Conservation (phyloP, 2,329 filamentous ascomycete species). For the Pyrenophora teres region DNA sequence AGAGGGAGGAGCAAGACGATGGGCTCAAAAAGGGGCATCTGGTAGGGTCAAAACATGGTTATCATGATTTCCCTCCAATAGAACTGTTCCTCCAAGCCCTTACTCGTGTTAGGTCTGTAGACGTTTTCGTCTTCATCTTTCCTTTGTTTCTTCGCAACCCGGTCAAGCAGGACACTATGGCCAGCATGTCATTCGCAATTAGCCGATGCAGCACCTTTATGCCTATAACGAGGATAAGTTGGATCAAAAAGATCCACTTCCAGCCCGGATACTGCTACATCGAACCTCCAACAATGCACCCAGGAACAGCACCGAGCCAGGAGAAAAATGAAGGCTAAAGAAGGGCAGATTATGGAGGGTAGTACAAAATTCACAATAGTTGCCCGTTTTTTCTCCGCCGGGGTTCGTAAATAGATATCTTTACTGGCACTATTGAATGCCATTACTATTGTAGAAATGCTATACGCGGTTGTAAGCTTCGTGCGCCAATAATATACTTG, state of each 20-base stretch:
- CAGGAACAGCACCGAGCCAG: slow-evolving; percentile 71
- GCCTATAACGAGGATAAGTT: slow-evolving; percentile 56
- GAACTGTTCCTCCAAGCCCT: not conserved
- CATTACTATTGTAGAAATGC: too few species aligned
- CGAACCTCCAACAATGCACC: slow-evolving; percentile 61
- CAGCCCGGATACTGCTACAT: slow-evolving; percentile 70
- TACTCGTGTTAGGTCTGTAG: not conserved
- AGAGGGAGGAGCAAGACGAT: slow-evolving; percentile 71
- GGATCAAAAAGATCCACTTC: slow-evolving; percentile 78
- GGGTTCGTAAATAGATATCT: too few species aligned
- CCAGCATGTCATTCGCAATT: slow-evolving; percentile 75
- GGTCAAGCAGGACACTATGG: slow-evolving; percentile 76
- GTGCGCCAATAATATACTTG: too few species aligned
- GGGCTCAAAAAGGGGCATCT: slow-evolving; percentile 74
- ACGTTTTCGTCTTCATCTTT: not conserved
- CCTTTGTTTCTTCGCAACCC: slow-evolving; percentile 18
- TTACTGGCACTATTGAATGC: too few species aligned
- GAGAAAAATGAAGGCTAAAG: slow-evolving; percentile 58
- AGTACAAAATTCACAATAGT: too few species aligned
- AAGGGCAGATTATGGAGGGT: slow-evolving; percentile 64
- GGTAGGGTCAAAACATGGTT: slow-evolving; percentile 68
- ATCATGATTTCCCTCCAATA: not conserved
- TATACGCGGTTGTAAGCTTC: too few species aligned
- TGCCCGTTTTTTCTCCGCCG: too few species aligned
- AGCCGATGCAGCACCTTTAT: slow-evolving; percentile 70